Evolutionary conservation across 2,329 filamentous ascomycete genomes (phyloP).

Genomic region (Sporothrix dimorphospora): DNA sequence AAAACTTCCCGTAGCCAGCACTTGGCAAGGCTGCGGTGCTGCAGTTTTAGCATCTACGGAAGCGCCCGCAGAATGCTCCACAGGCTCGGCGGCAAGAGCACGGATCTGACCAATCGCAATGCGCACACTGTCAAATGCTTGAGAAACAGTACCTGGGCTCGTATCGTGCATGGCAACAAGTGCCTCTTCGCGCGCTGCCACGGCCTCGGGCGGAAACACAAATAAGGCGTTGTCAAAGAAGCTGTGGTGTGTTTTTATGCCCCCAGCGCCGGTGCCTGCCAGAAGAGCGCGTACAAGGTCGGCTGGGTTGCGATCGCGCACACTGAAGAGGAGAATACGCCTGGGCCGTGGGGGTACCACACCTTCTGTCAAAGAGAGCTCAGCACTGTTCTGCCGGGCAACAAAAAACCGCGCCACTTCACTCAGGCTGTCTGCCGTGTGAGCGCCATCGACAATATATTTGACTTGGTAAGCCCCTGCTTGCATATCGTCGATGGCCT

Average conservation of each 20-base stretch:
- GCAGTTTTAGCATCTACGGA: constrained; percentile 8
- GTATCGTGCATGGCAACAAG: background rate
- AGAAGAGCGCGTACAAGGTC: constrained; percentile 57
- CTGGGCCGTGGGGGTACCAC: constrained; percentile 24
- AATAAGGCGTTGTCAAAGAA: constrained; percentile 34
- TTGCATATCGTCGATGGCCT: constrained; percentile 47
- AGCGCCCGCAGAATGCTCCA: background rate
- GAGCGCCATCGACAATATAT: constrained; percentile 93
- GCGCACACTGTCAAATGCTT: constrained; percentile 57
- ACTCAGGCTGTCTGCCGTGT: constrained; percentile 87
- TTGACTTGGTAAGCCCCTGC: constrained; percentile 62
- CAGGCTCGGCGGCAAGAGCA: constrained; percentile 36
- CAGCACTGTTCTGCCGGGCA: background rate
- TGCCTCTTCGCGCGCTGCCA: background rate
- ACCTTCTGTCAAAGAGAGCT: constrained; percentile 27
- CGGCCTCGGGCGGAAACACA: constrained; percentile 31
- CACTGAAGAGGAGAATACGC: constrained; percentile 82
- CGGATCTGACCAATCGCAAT: constrained; percentile 56
- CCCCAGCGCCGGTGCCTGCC: constrained; percentile 39
- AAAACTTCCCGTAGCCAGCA: constrained; percentile 53
- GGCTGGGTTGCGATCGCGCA: constrained; percentile 64
- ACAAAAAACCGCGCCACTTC: constrained; percentile 81
- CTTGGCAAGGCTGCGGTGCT: constrained; percentile 43
- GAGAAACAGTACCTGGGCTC: constrained; percentile 31
- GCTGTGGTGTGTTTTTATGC: constrained; percentile 40